phyloP scores from a whole-genome alignment of 2,329 filamentous ascomycete species.

The Penicillium digitatum region DNA sequence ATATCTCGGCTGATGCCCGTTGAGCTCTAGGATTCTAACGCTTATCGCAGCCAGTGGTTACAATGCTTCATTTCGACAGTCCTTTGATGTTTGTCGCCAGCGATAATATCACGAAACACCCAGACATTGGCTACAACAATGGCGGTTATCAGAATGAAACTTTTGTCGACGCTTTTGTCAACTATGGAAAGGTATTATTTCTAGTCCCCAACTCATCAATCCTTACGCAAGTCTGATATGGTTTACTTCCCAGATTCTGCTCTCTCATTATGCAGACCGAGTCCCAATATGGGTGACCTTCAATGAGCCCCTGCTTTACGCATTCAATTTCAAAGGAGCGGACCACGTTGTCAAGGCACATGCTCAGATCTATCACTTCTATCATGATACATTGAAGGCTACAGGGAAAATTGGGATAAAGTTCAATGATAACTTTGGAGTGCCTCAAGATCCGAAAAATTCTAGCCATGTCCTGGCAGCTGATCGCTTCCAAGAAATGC shows the following conservation, averaged over 20 bases:
- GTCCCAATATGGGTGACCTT: constrained; percentile 44
- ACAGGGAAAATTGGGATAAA: constrained; percentile 42
- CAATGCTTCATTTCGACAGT: constrained; percentile 36
- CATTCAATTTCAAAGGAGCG: constrained; percentile 45
- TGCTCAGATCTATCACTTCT: constrained; percentile 37
- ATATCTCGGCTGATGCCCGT: background rate
- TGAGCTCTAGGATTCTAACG: background rate
- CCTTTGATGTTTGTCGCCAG: constrained; percentile 25
- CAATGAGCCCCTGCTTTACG: constrained; percentile 41
- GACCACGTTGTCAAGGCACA: constrained; percentile 50
- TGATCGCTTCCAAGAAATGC: constrained; percentile 33
- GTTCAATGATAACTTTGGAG: constrained; percentile 51
- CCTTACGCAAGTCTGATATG: background rate
- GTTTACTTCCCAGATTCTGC: constrained; percentile 22
- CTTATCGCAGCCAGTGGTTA: constrained; percentile 38
- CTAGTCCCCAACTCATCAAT: background rate
- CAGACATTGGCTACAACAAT: constrained; percentile 28
- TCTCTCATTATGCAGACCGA: constrained; percentile 38
- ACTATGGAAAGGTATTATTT: constrained; percentile 34
- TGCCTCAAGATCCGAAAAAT: constrained; percentile 42
- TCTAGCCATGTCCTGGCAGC: constrained; percentile 27
- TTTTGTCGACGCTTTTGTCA: constrained; percentile 42
- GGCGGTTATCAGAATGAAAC: constrained; percentile 35
- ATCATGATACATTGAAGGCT: constrained; percentile 42
- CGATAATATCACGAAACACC: constrained; percentile 16